These are phyloP conservation scores for Naganishia randhawae DNA, from an alignment of 768 basidiomycete species.

Conservation along the genomic window DNA sequence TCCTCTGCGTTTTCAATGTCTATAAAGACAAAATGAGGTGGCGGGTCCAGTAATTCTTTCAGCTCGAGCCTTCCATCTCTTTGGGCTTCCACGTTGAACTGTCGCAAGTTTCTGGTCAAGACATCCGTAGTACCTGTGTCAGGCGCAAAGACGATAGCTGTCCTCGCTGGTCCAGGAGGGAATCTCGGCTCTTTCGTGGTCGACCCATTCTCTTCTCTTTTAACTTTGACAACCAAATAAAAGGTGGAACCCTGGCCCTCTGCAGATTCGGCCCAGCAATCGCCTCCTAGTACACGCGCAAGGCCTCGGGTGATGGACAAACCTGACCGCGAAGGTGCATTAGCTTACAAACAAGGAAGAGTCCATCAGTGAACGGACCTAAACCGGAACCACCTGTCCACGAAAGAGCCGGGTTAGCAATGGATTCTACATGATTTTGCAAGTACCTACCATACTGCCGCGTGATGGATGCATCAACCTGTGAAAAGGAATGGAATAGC, in stretches of 20 bases:
- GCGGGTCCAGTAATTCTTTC: background rate
- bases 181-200: background rate
- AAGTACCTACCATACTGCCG: slow-evolving; percentile 34
- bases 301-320: slow-evolving; percentile 41
- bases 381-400: slow-evolving; percentile 32
- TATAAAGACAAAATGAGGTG: slow-evolving; percentile 6
- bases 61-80: background rate
- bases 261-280: slow-evolving; percentile 37
- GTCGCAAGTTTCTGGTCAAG: slow-evolving; percentile 13
- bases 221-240: slow-evolving; percentile 35
- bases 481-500: slow-evolving; percentile 42
- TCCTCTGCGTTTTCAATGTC: background rate
- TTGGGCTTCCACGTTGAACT: background rate
- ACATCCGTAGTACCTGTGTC: background rate
- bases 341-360: too few relatives aligned
- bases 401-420: background rate
- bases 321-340: too few relatives aligned
- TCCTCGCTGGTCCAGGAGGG: background rate
- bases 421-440: too few relatives aligned
- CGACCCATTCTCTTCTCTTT: background rate
- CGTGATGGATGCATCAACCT: slow-evolving; percentile 41
- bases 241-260: slow-evolving; percentile 42
- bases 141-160: slow-evolving; percentile 1
- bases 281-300: slow-evolving; percentile 39
- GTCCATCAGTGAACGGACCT: too few relatives aligned